Evolutionary conservation across 352 stramenopile species (phyloP).

Genomic region (Thraustochytrium striatum): DNA sequence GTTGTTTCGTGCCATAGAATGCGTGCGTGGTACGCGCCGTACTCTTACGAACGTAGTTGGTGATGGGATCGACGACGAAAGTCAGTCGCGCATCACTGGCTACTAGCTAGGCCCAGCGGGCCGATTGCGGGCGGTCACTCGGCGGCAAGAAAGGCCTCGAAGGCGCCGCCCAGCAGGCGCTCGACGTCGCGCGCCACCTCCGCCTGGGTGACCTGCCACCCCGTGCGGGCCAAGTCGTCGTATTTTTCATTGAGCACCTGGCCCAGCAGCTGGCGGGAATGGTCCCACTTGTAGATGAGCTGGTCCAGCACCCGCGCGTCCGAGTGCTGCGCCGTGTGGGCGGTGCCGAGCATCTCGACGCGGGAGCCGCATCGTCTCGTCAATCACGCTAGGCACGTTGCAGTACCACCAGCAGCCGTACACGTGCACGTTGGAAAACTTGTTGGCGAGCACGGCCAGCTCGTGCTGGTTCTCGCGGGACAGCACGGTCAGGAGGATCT

Average conservation of each 20-base stretch:
- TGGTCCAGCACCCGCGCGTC: constrained; percentile 88
- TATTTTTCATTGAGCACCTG: constrained; percentile 80
- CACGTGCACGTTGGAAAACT: constrained; percentile 87
- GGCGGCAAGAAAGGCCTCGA: constrained; percentile 86
- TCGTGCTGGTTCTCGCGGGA: constrained; percentile 88
- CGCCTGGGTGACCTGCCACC: constrained; percentile 72
- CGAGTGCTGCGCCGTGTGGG: constrained; percentile 87
- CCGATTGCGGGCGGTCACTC: too few relatives aligned
- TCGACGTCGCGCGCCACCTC: constrained; percentile 77
- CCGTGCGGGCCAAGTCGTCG: constrained; percentile 70
- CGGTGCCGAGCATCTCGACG: constrained; percentile 85
- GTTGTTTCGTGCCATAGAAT: too few relatives aligned
- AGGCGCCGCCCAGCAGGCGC: constrained; percentile 75
- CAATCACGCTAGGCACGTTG: constrained; percentile 90
- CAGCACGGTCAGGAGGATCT: constrained; percentile 90
- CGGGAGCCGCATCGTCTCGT: constrained; percentile 75
- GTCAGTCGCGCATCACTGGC: too few relatives aligned
- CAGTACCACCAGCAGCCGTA: constrained; percentile 78
- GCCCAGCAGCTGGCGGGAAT: constrained; percentile 80
- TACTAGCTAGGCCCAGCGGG: too few relatives aligned
- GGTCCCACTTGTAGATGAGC: constrained; percentile 89
- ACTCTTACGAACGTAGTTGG: too few relatives aligned
- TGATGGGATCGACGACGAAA: too few relatives aligned
- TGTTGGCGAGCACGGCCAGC: constrained; percentile 83
- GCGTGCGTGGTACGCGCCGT: too few relatives aligned